Evolutionary conservation across 164 flowering plant genomes (phyloP).

Genomic region (Amborella trichopoda): DNA sequence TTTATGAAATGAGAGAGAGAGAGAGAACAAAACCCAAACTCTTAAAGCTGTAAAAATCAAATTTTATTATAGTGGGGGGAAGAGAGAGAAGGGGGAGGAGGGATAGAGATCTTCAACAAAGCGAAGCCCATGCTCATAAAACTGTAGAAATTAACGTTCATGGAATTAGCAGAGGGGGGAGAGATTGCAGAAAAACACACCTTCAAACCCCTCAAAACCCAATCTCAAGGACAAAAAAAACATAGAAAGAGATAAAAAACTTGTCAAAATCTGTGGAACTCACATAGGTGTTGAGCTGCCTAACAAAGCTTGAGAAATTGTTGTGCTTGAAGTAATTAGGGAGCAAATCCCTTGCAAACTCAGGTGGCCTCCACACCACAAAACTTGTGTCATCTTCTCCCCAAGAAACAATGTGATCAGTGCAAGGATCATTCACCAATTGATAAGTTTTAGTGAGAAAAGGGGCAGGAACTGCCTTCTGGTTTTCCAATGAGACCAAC

Average conservation of each 20-base stretch:
- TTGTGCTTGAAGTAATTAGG: constrained; percentile 70
- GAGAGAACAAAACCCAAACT: too few species aligned
- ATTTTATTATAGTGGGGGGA: too few species aligned
- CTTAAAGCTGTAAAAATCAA: too few species aligned
- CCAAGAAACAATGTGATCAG: constrained; percentile 49
- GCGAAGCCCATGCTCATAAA: too few species aligned
- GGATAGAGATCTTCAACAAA: too few species aligned
- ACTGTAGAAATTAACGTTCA: too few species aligned
- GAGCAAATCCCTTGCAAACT: constrained; percentile 85
- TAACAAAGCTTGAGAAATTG: constrained; percentile 57
- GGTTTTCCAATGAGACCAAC: constrained; percentile 24
- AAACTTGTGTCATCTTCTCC: constrained; percentile 43
- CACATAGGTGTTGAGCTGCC: constrained; percentile 60
- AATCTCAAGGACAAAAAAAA: too few species aligned
- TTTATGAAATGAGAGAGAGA: too few species aligned
- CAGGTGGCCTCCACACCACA: constrained; percentile 93
- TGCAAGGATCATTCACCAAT: constrained; percentile 40
- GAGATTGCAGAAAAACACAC: too few species aligned
- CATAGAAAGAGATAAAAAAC: background rate
- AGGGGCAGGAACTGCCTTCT: constrained; percentile 39
- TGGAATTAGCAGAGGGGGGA: too few species aligned
- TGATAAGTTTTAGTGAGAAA: constrained; percentile 46
- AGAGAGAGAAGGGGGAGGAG: background rate
- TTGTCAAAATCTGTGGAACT: too few species aligned
- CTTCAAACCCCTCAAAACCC: too few species aligned